Conservation (phyloP, 768 basidiomycete genomes). For the Chalciporus pseudorubinellus region DNA sequence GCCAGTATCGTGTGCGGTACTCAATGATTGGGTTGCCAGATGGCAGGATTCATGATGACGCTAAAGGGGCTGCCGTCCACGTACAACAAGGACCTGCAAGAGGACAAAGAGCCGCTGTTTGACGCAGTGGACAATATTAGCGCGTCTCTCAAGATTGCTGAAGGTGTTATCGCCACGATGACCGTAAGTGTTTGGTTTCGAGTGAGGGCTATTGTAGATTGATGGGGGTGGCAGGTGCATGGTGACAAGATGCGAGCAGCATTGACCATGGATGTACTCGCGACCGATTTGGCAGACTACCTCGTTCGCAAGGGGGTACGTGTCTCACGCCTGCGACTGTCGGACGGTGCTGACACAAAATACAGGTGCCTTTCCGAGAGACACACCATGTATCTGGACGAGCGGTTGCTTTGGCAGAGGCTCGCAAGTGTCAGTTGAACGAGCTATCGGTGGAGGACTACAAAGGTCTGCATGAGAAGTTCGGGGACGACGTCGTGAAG, state of each 20-base stretch:
- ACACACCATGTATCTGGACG: conserved; percentile 98
- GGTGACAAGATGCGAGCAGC: conserved; percentile 86
- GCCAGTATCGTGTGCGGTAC: background rate
- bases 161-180: conserved; percentile 91
- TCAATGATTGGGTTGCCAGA: conserved; percentile 43
- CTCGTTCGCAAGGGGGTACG: conserved; percentile 96
- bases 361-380: conserved; percentile 94
- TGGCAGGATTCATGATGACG: conserved; percentile 97
- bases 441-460: conserved; percentile 80
- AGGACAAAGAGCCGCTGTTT: conserved; percentile 97
- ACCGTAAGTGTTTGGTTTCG: conserved; percentile 48
- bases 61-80: conserved; percentile 97
- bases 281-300: conserved; percentile 98
- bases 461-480: conserved; percentile 69
- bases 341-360: background rate
- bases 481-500: conserved; percentile 73
- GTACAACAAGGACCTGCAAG: conserved; percentile 99
- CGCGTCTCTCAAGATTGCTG: conserved; percentile 87
- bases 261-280: conserved; percentile 95
- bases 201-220: background rate
- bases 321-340: conserved; percentile 12
- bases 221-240: conserved; percentile 60
- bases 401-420: conserved; percentile 92
- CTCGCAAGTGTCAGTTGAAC: conserved; percentile 74
- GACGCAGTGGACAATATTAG: conserved; percentile 88